Evolutionary conservation across 1,284 basidiomycete genomes (phyloP).

Genomic region (Mycena citricolor): DNA sequence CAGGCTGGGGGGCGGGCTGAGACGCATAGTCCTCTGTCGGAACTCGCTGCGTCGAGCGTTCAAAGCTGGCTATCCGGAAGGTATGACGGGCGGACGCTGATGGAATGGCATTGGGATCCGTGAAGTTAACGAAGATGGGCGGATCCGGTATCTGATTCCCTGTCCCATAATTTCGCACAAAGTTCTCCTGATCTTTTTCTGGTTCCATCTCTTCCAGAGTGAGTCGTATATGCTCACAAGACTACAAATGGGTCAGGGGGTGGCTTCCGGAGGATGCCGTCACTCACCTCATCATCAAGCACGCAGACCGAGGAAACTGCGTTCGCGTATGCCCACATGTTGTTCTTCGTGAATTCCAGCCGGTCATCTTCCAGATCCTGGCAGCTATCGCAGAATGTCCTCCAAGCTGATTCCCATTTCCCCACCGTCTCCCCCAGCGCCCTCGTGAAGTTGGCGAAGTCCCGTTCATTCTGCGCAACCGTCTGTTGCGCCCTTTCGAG

Average conservation of each 20-base stretch:
- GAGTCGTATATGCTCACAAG: conserved; percentile 84
- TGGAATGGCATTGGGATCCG: conserved; percentile 60
- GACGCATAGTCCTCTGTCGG: conserved; percentile 31
- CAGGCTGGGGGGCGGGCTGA: conserved; percentile 39
- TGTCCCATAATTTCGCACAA: conserved; percentile 83
- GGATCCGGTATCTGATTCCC: conserved; percentile 84
- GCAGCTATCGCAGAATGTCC: conserved; percentile 87
- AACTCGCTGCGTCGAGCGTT: conserved; percentile 55
- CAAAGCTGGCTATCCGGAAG: conserved; percentile 58
- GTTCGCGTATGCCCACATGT: conserved; percentile 96
- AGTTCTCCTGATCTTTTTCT: conserved; percentile 81
- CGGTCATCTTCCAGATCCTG: conserved; percentile 97
- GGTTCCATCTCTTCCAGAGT: conserved; percentile 83
- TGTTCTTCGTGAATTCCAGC: conserved; percentile 91
- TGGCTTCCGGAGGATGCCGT: conserved; percentile 5
- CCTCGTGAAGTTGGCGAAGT: conserved; percentile 86
- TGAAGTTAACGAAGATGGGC: conserved; percentile 79
- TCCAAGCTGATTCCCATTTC: conserved; percentile 96
- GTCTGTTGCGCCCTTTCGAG: conserved; percentile 89
- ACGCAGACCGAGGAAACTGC: conserved; percentile 95
- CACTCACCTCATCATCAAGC: conserved; percentile 87
- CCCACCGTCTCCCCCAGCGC: conserved; percentile 78
- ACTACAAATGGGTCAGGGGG: conserved; percentile 46
- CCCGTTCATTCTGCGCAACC: conserved; percentile 86
- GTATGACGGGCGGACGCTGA: conserved; percentile 53